Base-by-base conservation (phyloP, 2,329 filamentous ascomycete genomes). In the Fonsecaea monophora region DNA sequence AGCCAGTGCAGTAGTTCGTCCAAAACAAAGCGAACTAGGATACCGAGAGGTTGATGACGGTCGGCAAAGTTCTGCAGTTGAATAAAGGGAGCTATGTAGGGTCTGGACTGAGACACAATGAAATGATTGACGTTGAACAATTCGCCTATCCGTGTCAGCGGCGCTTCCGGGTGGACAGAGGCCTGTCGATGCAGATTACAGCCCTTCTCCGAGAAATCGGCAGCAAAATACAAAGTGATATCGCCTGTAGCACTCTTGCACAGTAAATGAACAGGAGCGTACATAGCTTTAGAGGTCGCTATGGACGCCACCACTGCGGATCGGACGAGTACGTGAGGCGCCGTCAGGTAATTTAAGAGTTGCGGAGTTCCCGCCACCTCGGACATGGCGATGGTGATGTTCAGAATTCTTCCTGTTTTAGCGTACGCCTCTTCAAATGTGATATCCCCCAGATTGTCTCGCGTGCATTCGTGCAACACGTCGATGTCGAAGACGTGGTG, bases 91-190 rank as follows among this genome's bases (percentile, higher is more conserved):
- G 95, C 87, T 9, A 97, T 92, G 74, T 98, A 94, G 0, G 94
- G 94, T 74, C 98, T 97, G 56, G 97, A 93, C 77, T 98, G 94
- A 0, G 93, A 97, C n/a, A 97, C 94, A 72, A 98, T 97, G 75
- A 97, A 97, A 76, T 97, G 94, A 74, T 97, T 97, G 76, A 97
- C 94, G 74, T 97, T 97, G 82, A 97, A 97, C 90, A 97, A 93
- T 75, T 97, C 93, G 0, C 94, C 89, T 13, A 98, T 83, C 1
- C 92, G 87, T 21, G 90, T 93, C 87, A 96, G 96, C 1, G 94
- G 94, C 2, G 97, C 82, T 77, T 98, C 94, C 65, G 95, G 95
- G 75, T 97, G 93, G 18, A 98, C 92, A 0, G 94, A 97, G 89
- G 64, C 65, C 57, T 50, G 64, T 53, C 53, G 54, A 15, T 15